phyloP scores from a whole-genome alignment of 2,329 filamentous ascomycete species.

The Xylaria sp. region DNA sequence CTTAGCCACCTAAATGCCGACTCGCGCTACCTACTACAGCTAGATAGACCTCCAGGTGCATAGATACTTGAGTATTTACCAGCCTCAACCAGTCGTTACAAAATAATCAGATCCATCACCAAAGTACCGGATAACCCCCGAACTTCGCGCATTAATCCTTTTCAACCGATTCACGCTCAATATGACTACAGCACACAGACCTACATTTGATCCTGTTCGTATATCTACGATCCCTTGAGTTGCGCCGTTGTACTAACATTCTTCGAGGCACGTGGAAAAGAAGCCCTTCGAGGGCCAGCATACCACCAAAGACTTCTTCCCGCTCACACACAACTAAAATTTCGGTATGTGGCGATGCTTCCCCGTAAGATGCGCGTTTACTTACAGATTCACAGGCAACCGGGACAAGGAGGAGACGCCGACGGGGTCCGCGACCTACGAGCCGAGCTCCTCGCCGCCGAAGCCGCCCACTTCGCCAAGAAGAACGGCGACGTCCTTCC shows the following conservation, averaged over 20 bases:
- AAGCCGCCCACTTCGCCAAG: constrained; percentile 88
- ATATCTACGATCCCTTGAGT: background rate
- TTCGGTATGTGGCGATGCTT: constrained; percentile 64
- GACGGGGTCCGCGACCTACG: constrained; percentile 83
- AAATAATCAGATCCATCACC: constrained; percentile 7
- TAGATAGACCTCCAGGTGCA: background rate
- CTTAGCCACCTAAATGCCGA: constrained; percentile 17
- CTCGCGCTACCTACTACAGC: background rate
- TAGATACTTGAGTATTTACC: background rate
- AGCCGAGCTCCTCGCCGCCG: constrained; percentile 88
- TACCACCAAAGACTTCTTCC: constrained; percentile 97
- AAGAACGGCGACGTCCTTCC: constrained; percentile 71
- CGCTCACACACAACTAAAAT: constrained; percentile 93
- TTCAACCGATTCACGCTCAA: constrained; percentile 7
- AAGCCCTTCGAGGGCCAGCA: constrained; percentile 89
- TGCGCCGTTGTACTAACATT: constrained; percentile 23
- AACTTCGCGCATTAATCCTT: background rate
- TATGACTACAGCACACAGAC: constrained; percentile 80
- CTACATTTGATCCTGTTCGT: constrained; percentile 92
- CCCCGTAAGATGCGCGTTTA: background rate
- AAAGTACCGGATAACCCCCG: background rate
- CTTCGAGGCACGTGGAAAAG: constrained; percentile 85
- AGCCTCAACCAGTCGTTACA: constrained; percentile 7
- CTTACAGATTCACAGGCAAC: constrained; percentile 62
- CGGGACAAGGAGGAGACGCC: constrained; percentile 88